Evolutionary conservation across 768 basidiomycete species (phyloP), one percentile per base, ranked within the genome.

Genomic region (Lanmaoa pseudosensibilis): DNA sequence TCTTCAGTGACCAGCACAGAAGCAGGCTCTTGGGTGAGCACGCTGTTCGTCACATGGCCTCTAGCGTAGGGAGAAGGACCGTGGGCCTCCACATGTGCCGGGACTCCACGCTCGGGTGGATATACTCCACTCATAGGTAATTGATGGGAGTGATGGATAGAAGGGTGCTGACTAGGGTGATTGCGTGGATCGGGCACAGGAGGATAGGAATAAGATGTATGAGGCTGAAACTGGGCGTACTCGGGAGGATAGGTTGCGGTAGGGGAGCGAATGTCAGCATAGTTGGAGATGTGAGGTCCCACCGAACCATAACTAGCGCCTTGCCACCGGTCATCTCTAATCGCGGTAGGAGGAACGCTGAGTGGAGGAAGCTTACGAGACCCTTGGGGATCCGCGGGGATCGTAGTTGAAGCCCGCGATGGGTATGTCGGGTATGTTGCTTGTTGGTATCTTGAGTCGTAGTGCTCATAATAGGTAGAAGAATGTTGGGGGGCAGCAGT

Each of bases 311-410:
- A 79, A 34, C 69, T 57, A 11, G 77, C 59, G 54, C 76, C 68
- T 53, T 74, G 79, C 79, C 77, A 83, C 65, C 80, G 73, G 46
- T 83, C 83, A 56, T 75, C 74, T 56, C 77, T 75, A n/a, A 77
- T 69, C n/a, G 70, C 58, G n/a, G 76, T 40, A 18, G 74, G 63
- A 34, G 80, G 77, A 27, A 79, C 73, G 46, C 61, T 71, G 64
- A 83, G 76, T 21, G 84, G 84, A 45, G 87, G 85, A 41, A 86
- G 73, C 65, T 80, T 83, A 65, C 84, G 80, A 52, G 80, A 79
- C 50, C 82, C 83, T 59, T 77, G 73, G 33, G 76, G 77, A 65
- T 77, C 77, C 38, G 74, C 60, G 51, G 82, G 75, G 50, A 80
- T 73, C 37, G 80, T 76, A 6, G 84, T 78, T 36, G 78, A 76